phyloP scores from a whole-genome alignment of 495 filamentous ascomycete genomes.

The Podospora pseudocomata region DNA sequence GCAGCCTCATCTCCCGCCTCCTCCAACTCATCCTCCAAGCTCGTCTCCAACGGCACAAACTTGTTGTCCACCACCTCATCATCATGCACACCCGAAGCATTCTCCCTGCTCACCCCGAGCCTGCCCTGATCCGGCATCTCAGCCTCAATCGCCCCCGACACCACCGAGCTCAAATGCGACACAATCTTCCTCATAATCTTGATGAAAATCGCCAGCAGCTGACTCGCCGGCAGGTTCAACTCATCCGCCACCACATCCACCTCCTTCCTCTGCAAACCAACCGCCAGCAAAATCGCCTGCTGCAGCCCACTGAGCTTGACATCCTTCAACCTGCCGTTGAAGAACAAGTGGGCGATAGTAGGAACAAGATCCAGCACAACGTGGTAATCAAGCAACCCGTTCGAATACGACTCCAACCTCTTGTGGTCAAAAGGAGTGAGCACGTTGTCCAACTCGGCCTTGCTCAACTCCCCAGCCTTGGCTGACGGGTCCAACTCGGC shows the following conservation, averaged over 20 bases:
- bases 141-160: conserved; percentile 69
- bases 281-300: conserved; percentile 76
- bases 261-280: conserved; percentile 85
- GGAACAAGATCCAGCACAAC: conserved; percentile 94
- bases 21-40: conserved; percentile 80
- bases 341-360: conserved; percentile 72
- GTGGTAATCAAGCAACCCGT: conserved; percentile 95
- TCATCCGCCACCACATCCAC: conserved; percentile 80
- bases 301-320: conserved; percentile 76
- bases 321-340: conserved; percentile 65
- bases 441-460: conserved; percentile 64
- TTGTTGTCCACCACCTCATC: conserved; percentile 59
- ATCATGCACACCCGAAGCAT: conserved; percentile 53
- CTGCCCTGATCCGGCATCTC: conserved; percentile 59
- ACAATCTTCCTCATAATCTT: conserved; percentile 89
- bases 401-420: conserved; percentile 88
- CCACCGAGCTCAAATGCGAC: conserved; percentile 66
- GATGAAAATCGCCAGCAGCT: conserved; percentile 93
- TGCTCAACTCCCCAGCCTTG: conserved; percentile 55
- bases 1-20: conserved; percentile 77
- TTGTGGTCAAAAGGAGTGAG: conserved; percentile 93
- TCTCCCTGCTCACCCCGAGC: conserved; percentile 49
- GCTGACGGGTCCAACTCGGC: conserved; percentile 55
- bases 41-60: conserved; percentile 64
- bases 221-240: conserved; percentile 64